Evolutionary conservation across 2,329 filamentous ascomycete species (phyloP), one percentile per base, ranked within the genome.

Genomic region (Paraphoma chrysanthemicola): DNA sequence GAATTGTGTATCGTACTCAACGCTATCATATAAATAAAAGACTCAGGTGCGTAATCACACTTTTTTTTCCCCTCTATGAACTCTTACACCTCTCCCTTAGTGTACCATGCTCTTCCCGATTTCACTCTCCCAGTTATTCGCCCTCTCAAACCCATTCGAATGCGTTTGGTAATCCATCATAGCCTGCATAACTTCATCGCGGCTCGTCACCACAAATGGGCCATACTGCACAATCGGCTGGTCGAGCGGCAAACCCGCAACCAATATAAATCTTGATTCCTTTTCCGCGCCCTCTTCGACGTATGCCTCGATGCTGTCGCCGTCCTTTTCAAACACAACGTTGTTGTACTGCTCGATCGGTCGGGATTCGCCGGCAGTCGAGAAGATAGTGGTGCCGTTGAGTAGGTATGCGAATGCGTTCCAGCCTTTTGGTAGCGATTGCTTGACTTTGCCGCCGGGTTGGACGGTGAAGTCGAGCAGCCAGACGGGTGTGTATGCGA

Each of bases 401-500:
- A 98, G 82, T 3, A 87, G 89, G 76, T 97, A 98, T 14, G 89
- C 88, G 71, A 98, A 98, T 1, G 91, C 88, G 75, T 96, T 97
- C 92, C 93, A 98, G 29, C 88, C 89, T 59, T 82, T 79, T 0
- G 94, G 94, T 2, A 98, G 73, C 5, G 85, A 77, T 80, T 98
- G 94, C 18, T 82, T 83, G 63, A 98, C 81, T 56, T 83, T 86
- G 45, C 91, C 93, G 51, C 94, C 94, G 0, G 93, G 93, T 68
- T 87, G 80, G 51, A 98, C 86, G 17, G 86, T 88, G 49, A 97
- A 82, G 74, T 98, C 94, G 44, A 98, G 83, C 60, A 97, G 83
- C 94, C 94, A 98, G n/a, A 98, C 93, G 0, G 95, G 95, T 1
- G 94, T 98, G 78, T 98, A 97, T 12, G 94, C 93, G 44, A 98